Base-by-base conservation (phyloP, 495 filamentous ascomycete genomes). In the Podospora comata region DNA sequence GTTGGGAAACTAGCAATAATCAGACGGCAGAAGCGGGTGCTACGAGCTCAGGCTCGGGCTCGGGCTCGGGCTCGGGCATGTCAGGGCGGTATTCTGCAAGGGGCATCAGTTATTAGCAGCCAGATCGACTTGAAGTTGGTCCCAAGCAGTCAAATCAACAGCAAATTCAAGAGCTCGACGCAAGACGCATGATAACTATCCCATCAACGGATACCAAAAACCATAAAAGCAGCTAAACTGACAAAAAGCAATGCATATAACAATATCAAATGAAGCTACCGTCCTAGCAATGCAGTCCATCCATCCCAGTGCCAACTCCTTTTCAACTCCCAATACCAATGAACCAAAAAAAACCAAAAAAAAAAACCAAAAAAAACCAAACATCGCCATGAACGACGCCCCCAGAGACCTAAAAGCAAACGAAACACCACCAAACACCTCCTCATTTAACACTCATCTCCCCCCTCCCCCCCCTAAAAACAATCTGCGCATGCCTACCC, bases 401-500 rank as follows among this genome's bases (percentile, higher is more conserved):
- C 39, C 39, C 5, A 39, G 34, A 5, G 11, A 57, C 15, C 20
- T 62, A 39, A 20, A 34, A 62, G 26, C 20, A 64, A 13, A 34
- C 30, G 1, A 48, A n/a, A 48, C 34, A 11, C n/a, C 62, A 23
- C 9, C 19, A 19, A 18, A 20, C 6, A 58, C 30, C 30, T 5
- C 30, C 30, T 70, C 64, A 71, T 68, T 66, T 65, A 60, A 64
- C 71, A 71, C 69, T 70, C 78, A 72, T 79, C 4, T 62, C 65
- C n/a, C 69, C 76, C 48, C 67, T 76, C 13, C 74, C 78, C 27
- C 76, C 79, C 23, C 72, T 71, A 69, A 85, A 85, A 9, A 84
- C 81, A 34, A 85, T 67, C 79, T 81, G 81, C 53, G 77, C 83
- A 70, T 85, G 81, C 70, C 80, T 79, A 23, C 84, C 84, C 13